phyloP scores from a whole-genome alignment of 495 filamentous ascomycete species.

The Beverwykella pulmonaria region DNA sequence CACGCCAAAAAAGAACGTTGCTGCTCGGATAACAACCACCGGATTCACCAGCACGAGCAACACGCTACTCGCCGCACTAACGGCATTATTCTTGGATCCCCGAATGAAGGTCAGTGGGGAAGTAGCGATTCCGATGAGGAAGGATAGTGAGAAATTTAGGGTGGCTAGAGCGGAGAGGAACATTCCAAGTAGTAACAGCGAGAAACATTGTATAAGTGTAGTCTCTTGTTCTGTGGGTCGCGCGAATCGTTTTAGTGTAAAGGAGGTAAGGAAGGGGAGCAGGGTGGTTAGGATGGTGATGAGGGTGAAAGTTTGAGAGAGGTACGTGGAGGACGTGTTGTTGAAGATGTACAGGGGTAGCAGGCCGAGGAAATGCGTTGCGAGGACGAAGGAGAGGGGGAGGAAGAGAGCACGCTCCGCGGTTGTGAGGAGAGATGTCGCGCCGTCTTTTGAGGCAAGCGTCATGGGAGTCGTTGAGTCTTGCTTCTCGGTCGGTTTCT shows the following conservation, averaged over 20 bases:
- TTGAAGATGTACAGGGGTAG: slow-evolving; percentile 89
- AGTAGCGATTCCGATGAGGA: slow-evolving; percentile 79
- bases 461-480: slow-evolving; percentile 33
- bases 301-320: slow-evolving; percentile 59
- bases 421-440: slow-evolving; percentile 38
- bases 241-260: slow-evolving; percentile 51
- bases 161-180: slow-evolving; percentile 91
- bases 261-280: slow-evolving; percentile 62
- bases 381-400: slow-evolving; percentile 71
- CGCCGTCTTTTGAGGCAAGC: slow-evolving; percentile 40
- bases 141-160: slow-evolving; percentile 90
- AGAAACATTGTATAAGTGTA: slow-evolving; percentile 83
- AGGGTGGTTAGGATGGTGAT: slow-evolving; percentile 62
- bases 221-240: slow-evolving; percentile 68
- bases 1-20: slow-evolving; percentile 52
- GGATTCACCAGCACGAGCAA: slow-evolving; percentile 62
- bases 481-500: slow-evolving; percentile 16
- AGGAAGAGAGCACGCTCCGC: slow-evolving; percentile 75
- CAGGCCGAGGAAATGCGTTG: slow-evolving; percentile 74
- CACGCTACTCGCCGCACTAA: slow-evolving; percentile 1
- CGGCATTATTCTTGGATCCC: background rate
- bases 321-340: slow-evolving; percentile 64
- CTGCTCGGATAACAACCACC: slow-evolving; percentile 59
- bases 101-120: slow-evolving; percentile 73
- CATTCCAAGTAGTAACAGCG: slow-evolving; percentile 85